Percentiles rank a stretch among this genome's conserved stretches.
Conservation (phyloP, 108 stramenopile genomes). For the Skeletonema potamos region DNA sequence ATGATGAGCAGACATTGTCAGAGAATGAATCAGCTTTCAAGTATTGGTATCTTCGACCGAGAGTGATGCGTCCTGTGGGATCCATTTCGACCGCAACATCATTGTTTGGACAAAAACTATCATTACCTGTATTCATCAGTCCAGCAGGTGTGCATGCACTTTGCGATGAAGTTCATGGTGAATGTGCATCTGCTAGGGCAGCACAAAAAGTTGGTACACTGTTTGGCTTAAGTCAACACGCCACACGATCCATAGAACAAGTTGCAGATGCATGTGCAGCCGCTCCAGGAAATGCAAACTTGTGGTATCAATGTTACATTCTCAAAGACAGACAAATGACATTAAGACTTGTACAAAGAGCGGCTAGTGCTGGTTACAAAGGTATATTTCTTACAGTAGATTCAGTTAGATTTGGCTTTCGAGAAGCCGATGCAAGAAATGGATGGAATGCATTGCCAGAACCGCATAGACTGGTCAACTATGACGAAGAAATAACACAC, state of each 20-base stretch:
- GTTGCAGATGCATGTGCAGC: slow-evolving; percentile 45
- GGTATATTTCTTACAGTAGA: slow-evolving; percentile 84
- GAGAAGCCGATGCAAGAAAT: slow-evolving; percentile 82
- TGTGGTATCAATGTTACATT: slow-evolving; percentile 79
- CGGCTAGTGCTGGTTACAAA: slow-evolving; percentile 66
- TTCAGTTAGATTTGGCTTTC: slow-evolving; percentile 84
- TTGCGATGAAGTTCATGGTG: slow-evolving; percentile 57
- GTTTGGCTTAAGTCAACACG: slow-evolving; percentile 75
- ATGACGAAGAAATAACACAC: slow-evolving; percentile 46
- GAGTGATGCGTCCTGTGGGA: slow-evolving; percentile 68
- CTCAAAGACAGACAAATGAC: slow-evolving; percentile 73
- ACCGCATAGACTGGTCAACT: slow-evolving; percentile 75
- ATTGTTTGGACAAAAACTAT: slow-evolving; percentile 52
- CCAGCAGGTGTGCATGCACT: slow-evolving; percentile 83
- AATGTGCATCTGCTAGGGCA: slow-evolving; percentile 74
- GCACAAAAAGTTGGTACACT: slow-evolving; percentile 48
- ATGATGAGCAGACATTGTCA: slow-evolving; percentile 69
- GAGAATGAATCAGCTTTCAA: slow-evolving; percentile 67
- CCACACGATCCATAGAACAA: slow-evolving; percentile 77
- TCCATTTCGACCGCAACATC: slow-evolving; percentile 48
- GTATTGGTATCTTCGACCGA: slow-evolving; percentile 70
- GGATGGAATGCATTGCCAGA: slow-evolving; percentile 73
- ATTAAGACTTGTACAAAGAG: slow-evolving; percentile 56
- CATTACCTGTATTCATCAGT: slow-evolving; percentile 68
- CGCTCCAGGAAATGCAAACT: slow-evolving; percentile 31